Conservation (phyloP, 306 rosid genomes). For the Cucurbita argyrosperma region DNA sequence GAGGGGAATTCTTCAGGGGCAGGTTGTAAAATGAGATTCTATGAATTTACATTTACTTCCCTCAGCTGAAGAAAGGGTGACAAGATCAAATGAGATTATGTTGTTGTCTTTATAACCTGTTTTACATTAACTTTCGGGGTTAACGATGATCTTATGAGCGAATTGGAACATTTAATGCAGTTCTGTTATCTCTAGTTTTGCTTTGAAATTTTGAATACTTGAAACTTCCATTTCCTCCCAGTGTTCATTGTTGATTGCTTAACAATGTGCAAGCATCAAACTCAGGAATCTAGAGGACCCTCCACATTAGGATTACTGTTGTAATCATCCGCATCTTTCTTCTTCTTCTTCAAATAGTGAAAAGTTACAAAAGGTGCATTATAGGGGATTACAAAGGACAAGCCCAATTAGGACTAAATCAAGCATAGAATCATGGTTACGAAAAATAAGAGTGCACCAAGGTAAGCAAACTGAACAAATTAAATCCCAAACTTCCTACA, state of each 20-base stretch:
- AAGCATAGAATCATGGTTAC: background rate
- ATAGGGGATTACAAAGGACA: background rate
- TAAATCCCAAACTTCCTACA: background rate
- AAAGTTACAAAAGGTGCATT: background rate
- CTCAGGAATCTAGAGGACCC: background rate
- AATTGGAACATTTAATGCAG: background rate
- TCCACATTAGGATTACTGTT: background rate
- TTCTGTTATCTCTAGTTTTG: background rate
- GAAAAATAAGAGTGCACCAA: background rate
- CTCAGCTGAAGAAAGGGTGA: background rate
- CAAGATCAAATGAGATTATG: background rate
- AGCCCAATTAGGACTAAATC: background rate
- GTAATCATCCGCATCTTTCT: background rate
- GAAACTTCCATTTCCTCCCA: background rate
- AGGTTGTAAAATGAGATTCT: background rate
- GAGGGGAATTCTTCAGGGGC: background rate
- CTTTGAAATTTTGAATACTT: background rate
- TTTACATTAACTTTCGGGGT: background rate
- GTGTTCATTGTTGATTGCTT: background rate
- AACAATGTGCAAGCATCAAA: background rate
- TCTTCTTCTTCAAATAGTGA: background rate
- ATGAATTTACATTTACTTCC: background rate
- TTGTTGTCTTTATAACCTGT: background rate
- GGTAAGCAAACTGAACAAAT: background rate
- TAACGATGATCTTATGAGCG: background rate